Conservation (phyloP, 164 flowering plant genomes). For the Platanus orientalis region DNA sequence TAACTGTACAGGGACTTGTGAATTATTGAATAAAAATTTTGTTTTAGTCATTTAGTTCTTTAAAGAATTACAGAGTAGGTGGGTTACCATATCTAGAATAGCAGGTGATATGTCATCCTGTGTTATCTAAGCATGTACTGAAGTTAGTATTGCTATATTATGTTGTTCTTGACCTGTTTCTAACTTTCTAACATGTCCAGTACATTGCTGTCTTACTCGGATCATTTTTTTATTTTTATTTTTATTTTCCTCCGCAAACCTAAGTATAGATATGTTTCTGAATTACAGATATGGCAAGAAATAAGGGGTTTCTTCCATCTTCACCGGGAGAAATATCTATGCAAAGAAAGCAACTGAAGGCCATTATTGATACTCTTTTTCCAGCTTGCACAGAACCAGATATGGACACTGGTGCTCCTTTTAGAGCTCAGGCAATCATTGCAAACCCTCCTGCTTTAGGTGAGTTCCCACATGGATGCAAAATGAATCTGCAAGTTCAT, state of each 20-base stretch:
- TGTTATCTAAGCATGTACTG: neutral
- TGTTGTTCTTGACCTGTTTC: neutral
- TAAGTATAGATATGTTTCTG: neutral
- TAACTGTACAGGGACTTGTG: too few relatives aligned
- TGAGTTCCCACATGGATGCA: slow-evolving; percentile 24
- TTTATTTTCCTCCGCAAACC: neutral
- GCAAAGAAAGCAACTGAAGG: slow-evolving; percentile 82
- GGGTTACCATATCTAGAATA: too few relatives aligned
- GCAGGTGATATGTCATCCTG: too few relatives aligned
- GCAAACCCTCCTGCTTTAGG: slow-evolving; percentile 99
- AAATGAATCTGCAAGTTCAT: neutral
- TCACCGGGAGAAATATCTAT: slow-evolving; percentile 77
- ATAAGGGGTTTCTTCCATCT: slow-evolving; percentile 90
- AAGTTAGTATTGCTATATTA: neutral
- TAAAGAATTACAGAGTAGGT: too few relatives aligned
- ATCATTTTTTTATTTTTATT: neutral
- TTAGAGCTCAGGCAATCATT: slow-evolving; percentile 90
- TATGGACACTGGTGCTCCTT: slow-evolving; percentile 62
- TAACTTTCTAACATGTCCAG: neutral
- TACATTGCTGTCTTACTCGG: neutral
- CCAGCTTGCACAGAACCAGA: slow-evolving; percentile 96
- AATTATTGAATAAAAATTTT: too few relatives aligned
- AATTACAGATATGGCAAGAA: slow-evolving; percentile 84
- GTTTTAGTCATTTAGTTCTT: too few relatives aligned
- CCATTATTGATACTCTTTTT: slow-evolving; percentile 84